Evolutionary conservation across 2,329 filamentous ascomycete genomes (phyloP).

Genomic region (Ilyonectria sp.): DNA sequence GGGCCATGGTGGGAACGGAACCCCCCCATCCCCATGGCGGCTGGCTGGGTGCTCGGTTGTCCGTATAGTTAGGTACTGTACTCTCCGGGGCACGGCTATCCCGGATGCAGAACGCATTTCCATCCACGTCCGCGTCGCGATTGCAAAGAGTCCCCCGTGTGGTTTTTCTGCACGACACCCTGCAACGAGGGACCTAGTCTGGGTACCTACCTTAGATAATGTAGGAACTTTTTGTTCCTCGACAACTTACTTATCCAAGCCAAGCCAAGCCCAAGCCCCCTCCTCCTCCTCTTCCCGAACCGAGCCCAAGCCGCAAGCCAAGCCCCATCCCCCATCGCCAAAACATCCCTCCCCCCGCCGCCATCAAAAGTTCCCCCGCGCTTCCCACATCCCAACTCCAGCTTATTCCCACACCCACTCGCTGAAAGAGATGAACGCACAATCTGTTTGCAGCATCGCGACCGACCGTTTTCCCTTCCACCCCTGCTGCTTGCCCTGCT

Average conservation of each 20-base stretch:
- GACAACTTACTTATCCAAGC: background rate
- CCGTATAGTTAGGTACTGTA: too few relatives aligned
- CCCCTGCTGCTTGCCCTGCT: background rate
- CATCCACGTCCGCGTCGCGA: slow-evolving; percentile 4
- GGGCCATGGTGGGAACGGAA: too few relatives aligned
- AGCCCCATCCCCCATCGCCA: background rate
- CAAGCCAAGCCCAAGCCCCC: background rate
- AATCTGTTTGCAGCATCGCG: background rate
- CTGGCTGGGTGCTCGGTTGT: too few relatives aligned
- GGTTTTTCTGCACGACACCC: background rate
- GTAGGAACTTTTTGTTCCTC: background rate
- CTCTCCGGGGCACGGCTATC: slow-evolving; percentile 2
- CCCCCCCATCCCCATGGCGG: too few relatives aligned
- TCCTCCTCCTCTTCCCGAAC: too few relatives aligned
- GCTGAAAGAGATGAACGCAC: background rate
- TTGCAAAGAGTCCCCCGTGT: slow-evolving; percentile 13
- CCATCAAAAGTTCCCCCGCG: slow-evolving; percentile 19
- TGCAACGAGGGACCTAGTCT: background rate
- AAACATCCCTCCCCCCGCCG: background rate
- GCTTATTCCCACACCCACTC: slow-evolving; percentile 29
- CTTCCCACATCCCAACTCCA: background rate
- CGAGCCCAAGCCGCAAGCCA: background rate
- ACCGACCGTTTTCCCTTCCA: background rate
- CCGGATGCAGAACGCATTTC: slow-evolving; percentile 19
- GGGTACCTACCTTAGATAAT: background rate